Evolutionary conservation across 108 stramenopile species (phyloP), one percentile per base, ranked within the genome.

Genomic region (Mediolabrus comicus): DNA sequence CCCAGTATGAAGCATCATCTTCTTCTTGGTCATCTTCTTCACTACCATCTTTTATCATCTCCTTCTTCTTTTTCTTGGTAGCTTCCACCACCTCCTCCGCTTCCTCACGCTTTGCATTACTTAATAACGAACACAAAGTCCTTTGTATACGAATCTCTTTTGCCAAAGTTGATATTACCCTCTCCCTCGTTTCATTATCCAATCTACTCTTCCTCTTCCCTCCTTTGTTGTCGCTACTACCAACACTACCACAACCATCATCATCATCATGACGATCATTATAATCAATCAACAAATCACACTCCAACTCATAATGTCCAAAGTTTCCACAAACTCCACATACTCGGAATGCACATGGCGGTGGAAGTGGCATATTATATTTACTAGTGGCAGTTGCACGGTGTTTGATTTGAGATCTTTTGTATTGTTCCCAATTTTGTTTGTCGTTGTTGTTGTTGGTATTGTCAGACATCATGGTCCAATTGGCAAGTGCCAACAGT

Each of bases 291-390:
- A 75, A 34, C 12, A 32, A 12, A 3, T 71, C 68, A 64, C 86
- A 87, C 68, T 87, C 83, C 6, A 81, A 11, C 53, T 87, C 86
- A 55, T 84, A 84, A 70, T 87, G 86, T 4, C 86, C 86, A 70
- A 71, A 84, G 17, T 55, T 35, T 6, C 65, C 36, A 64, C 86
- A 87, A 10, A 81, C 53, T 8, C 55, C 62, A 57, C 86, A 87
- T 27, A 68, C 28, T 32, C 70, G 77, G 60, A 84, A 84, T 19
- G 46, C 46, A 26, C 27, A 53, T 24, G 76, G 41, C 30, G 34
- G 27, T 10, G 71, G 51, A 5, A 74, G 36, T 0, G 61, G 43
- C 41, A 66, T 25, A 22, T 68, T 5, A 51, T 62, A 64, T 9
- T 29, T 12, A 5, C 56, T 49, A 4, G 28, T 69, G 24, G 32